These are phyloP conservation scores for Zygotorulaspora mrakii DNA, from an alignment of 1,139 yeast species.

Conservation along the genomic window DNA sequence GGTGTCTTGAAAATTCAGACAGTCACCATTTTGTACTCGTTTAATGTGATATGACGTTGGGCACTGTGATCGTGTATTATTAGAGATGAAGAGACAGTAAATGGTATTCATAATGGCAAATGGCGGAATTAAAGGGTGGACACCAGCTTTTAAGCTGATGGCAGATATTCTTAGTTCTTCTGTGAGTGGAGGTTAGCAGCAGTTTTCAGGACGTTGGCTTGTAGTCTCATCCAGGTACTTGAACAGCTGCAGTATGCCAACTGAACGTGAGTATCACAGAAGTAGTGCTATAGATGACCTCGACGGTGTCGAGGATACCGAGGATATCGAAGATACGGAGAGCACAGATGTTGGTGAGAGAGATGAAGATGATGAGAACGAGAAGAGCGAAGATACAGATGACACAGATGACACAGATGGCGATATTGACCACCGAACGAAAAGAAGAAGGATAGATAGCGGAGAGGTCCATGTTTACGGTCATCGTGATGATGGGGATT, in stretches of 20 bases:
- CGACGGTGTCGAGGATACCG: not conserved
- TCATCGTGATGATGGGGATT: constrained; percentile 5
- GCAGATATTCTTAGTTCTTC: no score
- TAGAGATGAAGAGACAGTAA: no score
- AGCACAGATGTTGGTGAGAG: not conserved
- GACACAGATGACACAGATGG: constrained; percentile 5
- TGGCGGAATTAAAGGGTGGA: no score
- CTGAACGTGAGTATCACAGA: not conserved
- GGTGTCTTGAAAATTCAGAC: no score
- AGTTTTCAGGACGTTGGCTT: not conserved
- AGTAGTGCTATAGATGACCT: not conserved
- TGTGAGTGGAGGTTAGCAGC: no score
- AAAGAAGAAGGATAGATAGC: constrained; percentile 7
- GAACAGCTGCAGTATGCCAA: not conserved
- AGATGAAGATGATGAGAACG: constrained; percentile 7
- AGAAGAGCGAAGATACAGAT: no score
- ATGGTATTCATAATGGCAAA: no score
- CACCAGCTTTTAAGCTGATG: no score
- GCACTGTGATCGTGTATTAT: no score
- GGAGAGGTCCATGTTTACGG: not conserved
- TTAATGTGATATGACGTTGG: no score
- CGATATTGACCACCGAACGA: constrained; percentile 1
- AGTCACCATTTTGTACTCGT: no score
- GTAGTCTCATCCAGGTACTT: not conserved
- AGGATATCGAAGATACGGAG: not conserved